phyloP scores from a whole-genome alignment of 73 alveolate genomes.

The Tetrahymena malaccensis region DNA sequence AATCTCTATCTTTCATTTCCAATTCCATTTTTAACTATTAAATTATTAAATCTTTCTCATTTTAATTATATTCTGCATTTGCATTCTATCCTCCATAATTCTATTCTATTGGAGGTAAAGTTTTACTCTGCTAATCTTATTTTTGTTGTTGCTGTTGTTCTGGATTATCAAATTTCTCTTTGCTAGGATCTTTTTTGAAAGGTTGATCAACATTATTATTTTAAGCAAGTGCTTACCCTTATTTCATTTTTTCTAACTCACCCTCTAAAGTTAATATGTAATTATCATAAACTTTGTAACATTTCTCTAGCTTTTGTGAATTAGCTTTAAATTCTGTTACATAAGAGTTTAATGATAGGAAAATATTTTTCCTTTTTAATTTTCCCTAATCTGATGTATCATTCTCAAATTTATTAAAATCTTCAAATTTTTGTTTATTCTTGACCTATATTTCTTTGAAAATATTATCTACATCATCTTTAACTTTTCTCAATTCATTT shows the following conservation, averaged over 20 bases:
- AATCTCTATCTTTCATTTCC: background rate
- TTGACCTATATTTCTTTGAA: too few relatives aligned
- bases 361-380: background rate
- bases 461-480: background rate
- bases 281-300: too few relatives aligned
- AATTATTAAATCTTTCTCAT: background rate
- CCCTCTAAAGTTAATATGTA: background rate
- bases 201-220: background rate
- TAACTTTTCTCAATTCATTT: background rate
- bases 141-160: too few relatives aligned
- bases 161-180: background rate
- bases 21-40: background rate
- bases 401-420: background rate
- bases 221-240: background rate
- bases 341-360: too few relatives aligned
- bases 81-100: background rate
- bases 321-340: background rate
- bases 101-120: background rate
- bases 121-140: background rate
- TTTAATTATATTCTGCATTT: too few relatives aligned
- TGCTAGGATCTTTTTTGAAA: background rate
- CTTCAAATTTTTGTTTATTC: background rate
- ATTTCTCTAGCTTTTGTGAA: too few relatives aligned
- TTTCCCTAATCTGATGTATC: background rate
- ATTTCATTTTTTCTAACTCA: background rate